Conservation (phyloP, 805 yeast species). For the Yamadazyma phyllophila region DNA sequence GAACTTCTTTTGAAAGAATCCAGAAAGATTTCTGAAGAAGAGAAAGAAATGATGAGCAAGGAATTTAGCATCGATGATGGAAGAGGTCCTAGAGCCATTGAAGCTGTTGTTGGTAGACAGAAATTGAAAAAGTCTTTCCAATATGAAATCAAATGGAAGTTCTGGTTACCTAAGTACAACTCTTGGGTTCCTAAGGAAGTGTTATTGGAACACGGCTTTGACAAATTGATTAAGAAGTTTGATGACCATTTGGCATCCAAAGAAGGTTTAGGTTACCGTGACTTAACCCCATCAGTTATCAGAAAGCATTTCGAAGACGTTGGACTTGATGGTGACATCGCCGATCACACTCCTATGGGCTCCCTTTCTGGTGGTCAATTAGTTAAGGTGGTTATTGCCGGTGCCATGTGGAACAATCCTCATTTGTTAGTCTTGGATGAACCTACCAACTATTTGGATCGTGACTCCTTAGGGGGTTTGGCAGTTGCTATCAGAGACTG, state of each 20-base stretch:
- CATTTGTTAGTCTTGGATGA: slow-evolving; percentile 94
- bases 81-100: slow-evolving; percentile 81
- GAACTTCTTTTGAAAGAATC: slow-evolving; percentile 93
- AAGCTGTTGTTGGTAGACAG: slow-evolving; percentile 96
- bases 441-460: slow-evolving; percentile 96
- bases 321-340: slow-evolving; percentile 96
- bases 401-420: slow-evolving; percentile 99
- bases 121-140: slow-evolving; percentile 95
- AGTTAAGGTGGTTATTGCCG: slow-evolving; percentile 97
- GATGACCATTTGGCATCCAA: slow-evolving; percentile 50
- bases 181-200: slow-evolving; percentile 89
- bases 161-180: slow-evolving; percentile 87
- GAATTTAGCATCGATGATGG: slow-evolving; percentile 83
- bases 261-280: slow-evolving; percentile 47
- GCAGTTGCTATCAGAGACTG: slow-evolving; percentile 98
- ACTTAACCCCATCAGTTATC: slow-evolving; percentile 80
- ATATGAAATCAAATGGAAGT: slow-evolving; percentile 89
- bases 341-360: slow-evolving; percentile 97
- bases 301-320: slow-evolving; percentile 96
- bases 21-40: slow-evolving; percentile 75
- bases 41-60: slow-evolving; percentile 71
- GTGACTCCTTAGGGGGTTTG: slow-evolving; percentile 96
- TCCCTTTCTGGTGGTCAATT: slow-evolving; percentile 97
- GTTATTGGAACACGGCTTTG: slow-evolving; percentile 61
- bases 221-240: slow-evolving; percentile 42